phyloP scores from a whole-genome alignment of 2,329 filamentous ascomycete species.

The Trichoderma asperellum region DNA sequence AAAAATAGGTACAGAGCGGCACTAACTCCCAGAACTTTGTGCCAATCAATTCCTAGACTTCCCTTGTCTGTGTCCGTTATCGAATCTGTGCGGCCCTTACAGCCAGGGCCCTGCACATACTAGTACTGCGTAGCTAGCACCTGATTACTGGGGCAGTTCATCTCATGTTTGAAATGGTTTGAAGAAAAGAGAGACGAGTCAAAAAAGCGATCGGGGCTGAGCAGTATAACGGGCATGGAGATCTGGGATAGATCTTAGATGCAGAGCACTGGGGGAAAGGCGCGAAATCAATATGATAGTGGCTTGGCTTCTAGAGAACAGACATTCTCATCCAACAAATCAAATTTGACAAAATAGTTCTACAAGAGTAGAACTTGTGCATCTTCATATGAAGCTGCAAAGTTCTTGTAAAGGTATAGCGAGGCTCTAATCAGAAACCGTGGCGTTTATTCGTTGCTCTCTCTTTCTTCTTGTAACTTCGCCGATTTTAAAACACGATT shows the following conservation, averaged over 20 bases:
- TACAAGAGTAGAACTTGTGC: not conserved
- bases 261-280: not conserved
- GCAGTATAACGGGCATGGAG: not conserved
- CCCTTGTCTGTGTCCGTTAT: not conserved
- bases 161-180: not conserved
- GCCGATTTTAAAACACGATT: not conserved
- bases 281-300: not conserved
- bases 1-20: conserved; percentile 17
- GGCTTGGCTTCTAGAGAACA: not conserved
- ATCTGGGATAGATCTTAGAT: not conserved
- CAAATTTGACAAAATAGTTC: not conserved
- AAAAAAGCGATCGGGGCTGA: conserved; percentile 11
- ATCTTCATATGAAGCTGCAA: not conserved
- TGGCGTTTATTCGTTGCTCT: not conserved
- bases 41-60: not conserved
- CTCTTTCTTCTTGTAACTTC: not conserved
- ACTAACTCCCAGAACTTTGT: not conserved
- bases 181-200: not conserved
- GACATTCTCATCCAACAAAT: not conserved
- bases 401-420: too few species aligned
- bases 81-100: not conserved
- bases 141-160: not conserved
- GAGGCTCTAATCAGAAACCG: not conserved
- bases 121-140: not conserved
- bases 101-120: not conserved